A percentile compares a stretch with the other conserved stretches of the same genome.
These are phyloP conservation scores for Malassezia arunalokei DNA, from an alignment of 1,284 basidiomycete genomes.

Conservation along the genomic window DNA sequence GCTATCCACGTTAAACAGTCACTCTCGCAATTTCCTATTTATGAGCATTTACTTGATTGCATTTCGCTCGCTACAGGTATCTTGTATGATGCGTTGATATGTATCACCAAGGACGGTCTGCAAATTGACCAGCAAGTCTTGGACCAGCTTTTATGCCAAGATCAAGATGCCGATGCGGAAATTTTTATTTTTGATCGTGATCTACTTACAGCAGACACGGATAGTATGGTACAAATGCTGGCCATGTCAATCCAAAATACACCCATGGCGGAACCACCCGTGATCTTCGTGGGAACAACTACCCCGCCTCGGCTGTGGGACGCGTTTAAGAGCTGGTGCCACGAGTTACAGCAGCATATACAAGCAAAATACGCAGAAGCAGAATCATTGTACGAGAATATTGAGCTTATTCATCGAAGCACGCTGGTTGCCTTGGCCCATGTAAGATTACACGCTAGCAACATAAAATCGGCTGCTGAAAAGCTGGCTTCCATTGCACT, in stretches of 20 bases:
- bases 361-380: conserved; percentile 8
- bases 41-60: conserved; percentile 39
- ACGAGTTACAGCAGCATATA: conserved; percentile 10
- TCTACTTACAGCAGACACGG: conserved; percentile 34
- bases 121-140: conserved; percentile 35
- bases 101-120: conserved; percentile 37
- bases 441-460: conserved; percentile 30
- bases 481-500: conserved; percentile 22
- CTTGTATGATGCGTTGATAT: conserved; percentile 36
- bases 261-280: conserved; percentile 2
- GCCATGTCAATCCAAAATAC: conserved; percentile 22
- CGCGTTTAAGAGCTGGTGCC: conserved; percentile 26
- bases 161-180: conserved; percentile 7
- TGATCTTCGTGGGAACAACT: conserved; percentile 18
- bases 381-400: conserved; percentile 17
- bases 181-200: conserved; percentile 44
- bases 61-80: conserved; percentile 41
- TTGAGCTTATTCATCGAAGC: conserved; percentile 28
- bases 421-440: conserved; percentile 34
- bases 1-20: conserved; percentile 32
- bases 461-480: conserved; percentile 24
- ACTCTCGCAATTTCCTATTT: conserved; percentile 27
- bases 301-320: conserved; percentile 22
- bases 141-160: conserved; percentile 18
- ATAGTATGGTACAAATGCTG: conserved; percentile 27